phyloP scores from a whole-genome alignment of 108 stramenopile genomes.

The Skeletonema potamos region DNA sequence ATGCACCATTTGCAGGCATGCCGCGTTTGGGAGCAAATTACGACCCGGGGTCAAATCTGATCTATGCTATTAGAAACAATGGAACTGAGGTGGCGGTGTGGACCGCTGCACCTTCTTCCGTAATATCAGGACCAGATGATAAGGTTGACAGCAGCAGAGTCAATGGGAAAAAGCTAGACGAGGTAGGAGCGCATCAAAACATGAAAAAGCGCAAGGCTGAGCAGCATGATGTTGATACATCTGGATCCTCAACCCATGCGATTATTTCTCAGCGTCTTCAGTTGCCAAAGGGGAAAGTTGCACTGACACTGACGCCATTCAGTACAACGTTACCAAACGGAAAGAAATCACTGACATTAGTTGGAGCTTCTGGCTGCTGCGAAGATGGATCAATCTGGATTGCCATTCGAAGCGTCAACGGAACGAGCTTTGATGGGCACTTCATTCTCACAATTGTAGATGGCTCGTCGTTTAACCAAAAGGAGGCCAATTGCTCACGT shows the following conservation, averaged over 20 bases:
- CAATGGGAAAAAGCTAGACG: constrained; percentile 4
- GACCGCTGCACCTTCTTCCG: constrained; percentile 43
- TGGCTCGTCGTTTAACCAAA: constrained; percentile 21
- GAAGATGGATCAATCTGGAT: constrained; percentile 46
- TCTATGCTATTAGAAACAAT: constrained; percentile 44
- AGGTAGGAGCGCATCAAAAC: not conserved
- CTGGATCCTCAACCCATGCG: constrained; percentile 1
- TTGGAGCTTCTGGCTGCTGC: constrained; percentile 45
- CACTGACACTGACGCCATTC: constrained; percentile 31
- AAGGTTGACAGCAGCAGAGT: not conserved
- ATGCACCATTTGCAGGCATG: constrained; percentile 23
- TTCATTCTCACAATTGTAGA: constrained; percentile 31
- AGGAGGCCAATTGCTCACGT: not conserved
- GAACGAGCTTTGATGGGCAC: not conserved
- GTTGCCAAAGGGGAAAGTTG: constrained; percentile 30
- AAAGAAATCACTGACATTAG: constrained; percentile 2
- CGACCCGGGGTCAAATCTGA: constrained; percentile 33
- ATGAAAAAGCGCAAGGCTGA: constrained; percentile 29
- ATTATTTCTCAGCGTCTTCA: constrained; percentile 16
- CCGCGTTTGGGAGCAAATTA: constrained; percentile 28
- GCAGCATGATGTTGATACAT: not conserved
- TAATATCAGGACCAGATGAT: constrained; percentile 41
- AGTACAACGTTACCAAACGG: constrained; percentile 10
- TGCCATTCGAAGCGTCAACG: constrained; percentile 12
- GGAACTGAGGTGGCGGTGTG: constrained; percentile 41